These are phyloP conservation scores for Ceratobasidium sp. DNA, from an alignment of 1,284 basidiomycete species.

Conservation along the genomic window DNA sequence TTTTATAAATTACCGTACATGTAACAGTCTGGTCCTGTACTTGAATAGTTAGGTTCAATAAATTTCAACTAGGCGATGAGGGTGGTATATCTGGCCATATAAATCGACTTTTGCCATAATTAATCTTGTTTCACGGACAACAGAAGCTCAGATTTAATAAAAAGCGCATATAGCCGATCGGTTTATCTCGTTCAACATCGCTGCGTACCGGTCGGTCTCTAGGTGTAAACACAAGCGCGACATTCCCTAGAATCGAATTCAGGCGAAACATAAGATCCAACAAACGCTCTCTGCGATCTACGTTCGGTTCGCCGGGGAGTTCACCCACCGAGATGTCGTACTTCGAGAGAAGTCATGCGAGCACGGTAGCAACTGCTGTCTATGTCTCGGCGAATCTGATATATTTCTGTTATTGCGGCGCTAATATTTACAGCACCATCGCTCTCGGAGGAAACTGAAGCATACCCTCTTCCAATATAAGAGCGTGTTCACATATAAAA, in stretches of 20 bases:
- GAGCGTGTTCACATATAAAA: constrained; percentile 30
- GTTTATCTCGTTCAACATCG: neutral
- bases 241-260: neutral
- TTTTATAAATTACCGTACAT: neutral
- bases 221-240: neutral
- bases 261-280: neutral
- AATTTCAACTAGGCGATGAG: no score
- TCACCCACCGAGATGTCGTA: neutral
- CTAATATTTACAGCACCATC: no score
- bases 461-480: constrained; percentile 35
- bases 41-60: no score
- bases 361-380: neutral
- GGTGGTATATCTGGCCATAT: no score
- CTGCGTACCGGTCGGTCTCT: no score
- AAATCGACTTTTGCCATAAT: no score
- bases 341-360: neutral
- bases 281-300: neutral
- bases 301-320: neutral
- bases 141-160: no score
- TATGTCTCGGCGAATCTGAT: constrained; percentile 29
- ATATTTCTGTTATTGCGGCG: no score
- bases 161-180: neutral
- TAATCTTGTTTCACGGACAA: no score
- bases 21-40: no score
- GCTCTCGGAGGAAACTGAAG: neutral